A percentile compares a stretch with the other conserved stretches of the same genome.
Conservation (phyloP, 2,329 filamentous ascomycete genomes). For the Chaetothyriales sp. region DNA sequence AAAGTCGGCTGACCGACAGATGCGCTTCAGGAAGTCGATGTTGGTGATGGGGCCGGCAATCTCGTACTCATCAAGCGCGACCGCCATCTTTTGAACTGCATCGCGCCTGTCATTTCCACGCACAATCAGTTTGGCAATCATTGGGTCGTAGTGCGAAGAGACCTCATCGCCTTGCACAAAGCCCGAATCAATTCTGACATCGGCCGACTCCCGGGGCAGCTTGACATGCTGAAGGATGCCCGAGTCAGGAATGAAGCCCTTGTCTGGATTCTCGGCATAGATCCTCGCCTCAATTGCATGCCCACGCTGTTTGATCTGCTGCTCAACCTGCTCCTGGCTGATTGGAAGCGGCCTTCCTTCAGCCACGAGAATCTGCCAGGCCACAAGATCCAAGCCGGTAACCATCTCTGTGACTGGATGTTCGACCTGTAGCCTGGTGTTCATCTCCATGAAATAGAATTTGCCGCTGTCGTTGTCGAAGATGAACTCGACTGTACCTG, state of each 20-base stretch:
- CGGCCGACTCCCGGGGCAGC: constrained; percentile 49
- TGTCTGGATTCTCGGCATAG: constrained; percentile 87
- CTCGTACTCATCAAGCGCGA: constrained; percentile 75
- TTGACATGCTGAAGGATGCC: constrained; percentile 71
- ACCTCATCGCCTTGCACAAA: constrained; percentile 85
- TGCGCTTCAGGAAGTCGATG: constrained; percentile 84
- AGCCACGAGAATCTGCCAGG: constrained; percentile 88
- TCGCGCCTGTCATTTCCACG: constrained; percentile 62
- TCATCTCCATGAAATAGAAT: constrained; percentile 61
- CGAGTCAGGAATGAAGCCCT: constrained; percentile 85
- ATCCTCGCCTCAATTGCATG: constrained; percentile 92
- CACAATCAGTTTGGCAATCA: constrained; percentile 97
- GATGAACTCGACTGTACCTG: constrained; percentile 54
- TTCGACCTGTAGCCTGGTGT: constrained; percentile 81
- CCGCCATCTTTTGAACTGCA: constrained; percentile 65
- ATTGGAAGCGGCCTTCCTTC: constrained; percentile 53
- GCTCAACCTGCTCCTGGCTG: constrained; percentile 49
- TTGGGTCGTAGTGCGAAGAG: constrained; percentile 89
- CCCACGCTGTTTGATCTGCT: constrained; percentile 55
- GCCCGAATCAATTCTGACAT: constrained; percentile 81
- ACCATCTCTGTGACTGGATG: constrained; percentile 83
- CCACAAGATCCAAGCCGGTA: constrained; percentile 64
- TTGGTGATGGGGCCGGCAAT: constrained; percentile 88
- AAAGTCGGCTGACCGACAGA: constrained; percentile 71
- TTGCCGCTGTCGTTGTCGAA: constrained; percentile 52